Conservation (phyloP, 116 monocot genomes). For the Thalassia testudinum region DNA sequence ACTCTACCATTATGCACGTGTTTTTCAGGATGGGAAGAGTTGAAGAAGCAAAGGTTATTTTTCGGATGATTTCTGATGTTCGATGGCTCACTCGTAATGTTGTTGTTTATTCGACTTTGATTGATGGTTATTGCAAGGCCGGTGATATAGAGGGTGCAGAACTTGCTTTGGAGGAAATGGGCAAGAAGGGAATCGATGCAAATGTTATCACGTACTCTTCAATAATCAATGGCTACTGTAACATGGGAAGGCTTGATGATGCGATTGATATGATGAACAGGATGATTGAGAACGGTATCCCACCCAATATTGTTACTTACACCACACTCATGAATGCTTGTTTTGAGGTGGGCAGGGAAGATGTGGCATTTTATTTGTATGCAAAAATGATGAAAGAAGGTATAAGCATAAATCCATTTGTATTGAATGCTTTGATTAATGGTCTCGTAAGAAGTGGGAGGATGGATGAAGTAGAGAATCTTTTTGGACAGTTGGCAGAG, state of each 20-base stretch:
- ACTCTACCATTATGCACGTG: conserved; percentile 45
- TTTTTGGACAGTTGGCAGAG: conserved; percentile 33
- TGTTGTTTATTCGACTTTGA: conserved; percentile 50
- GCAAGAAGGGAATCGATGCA: conserved; percentile 16
- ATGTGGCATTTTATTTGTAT: conserved; percentile 49
- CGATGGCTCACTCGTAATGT: conserved; percentile 20
- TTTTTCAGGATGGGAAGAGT: conserved; percentile 41
- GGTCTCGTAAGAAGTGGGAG: conserved; percentile 58
- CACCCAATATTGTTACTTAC: conserved; percentile 58
- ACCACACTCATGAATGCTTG: conserved; percentile 45
- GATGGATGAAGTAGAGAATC: conserved; percentile 37
- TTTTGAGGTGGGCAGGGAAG: conserved; percentile 43
- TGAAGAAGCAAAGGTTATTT: conserved; percentile 41
- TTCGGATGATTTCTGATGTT: conserved; percentile 28
- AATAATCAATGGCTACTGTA: conserved; percentile 60
- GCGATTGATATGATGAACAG: conserved; percentile 34
- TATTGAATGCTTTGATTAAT: conserved; percentile 58
- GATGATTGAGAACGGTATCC: conserved; percentile 48
- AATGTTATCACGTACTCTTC: conserved; percentile 67
- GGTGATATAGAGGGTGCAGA: conserved; percentile 46
- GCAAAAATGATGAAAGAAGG: conserved; percentile 45
- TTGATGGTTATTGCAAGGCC: conserved; percentile 73
- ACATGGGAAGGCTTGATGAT: conserved; percentile 46
- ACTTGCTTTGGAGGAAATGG: conserved; percentile 38
- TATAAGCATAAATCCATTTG: conserved; percentile 33